Conservation (phyloP, 176 grass and related monocot species). For the Zoysia japonica region DNA sequence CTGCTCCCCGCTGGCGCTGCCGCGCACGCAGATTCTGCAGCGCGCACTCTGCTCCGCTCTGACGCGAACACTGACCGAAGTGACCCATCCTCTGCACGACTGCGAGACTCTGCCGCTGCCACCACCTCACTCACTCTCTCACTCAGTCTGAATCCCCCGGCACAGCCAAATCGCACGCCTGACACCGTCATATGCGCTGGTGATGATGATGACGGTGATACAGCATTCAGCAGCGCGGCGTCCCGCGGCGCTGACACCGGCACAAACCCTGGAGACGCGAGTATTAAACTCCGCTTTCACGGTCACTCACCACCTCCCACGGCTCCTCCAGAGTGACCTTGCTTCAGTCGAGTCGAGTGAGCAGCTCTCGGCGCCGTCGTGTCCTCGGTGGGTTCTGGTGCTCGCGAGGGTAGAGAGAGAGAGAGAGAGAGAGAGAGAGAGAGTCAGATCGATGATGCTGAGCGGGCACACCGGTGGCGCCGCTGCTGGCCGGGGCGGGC, state of each 20-base stretch:
- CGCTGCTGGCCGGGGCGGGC: not conserved
- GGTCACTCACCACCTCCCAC: not conserved
- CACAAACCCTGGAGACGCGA: constrained; percentile 21
- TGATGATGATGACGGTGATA: constrained; percentile 16
- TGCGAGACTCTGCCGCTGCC: not conserved
- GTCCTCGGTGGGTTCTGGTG: no score
- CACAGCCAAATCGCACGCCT: constrained; percentile 21
- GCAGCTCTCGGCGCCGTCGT: no score
- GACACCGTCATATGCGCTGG: constrained; percentile 11
- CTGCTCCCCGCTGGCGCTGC: not conserved
- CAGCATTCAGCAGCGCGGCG: not conserved
- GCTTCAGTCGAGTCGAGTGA: no score
- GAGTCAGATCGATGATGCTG: constrained; percentile 54
- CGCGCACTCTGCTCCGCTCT: constrained; percentile 47
- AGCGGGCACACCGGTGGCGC: constrained; percentile 36
- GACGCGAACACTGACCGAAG: constrained; percentile 63
- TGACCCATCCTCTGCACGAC: constrained; percentile 73
- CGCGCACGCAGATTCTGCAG: constrained; percentile 55
- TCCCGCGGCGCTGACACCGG: constrained; percentile 14
- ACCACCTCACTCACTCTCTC: constrained; percentile 6
- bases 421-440: no score
- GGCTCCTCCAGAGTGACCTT: not conserved
- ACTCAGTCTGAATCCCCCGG: not conserved
- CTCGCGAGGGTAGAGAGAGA: no score
- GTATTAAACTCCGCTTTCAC: not conserved